Percentiles rank a stretch among this genome's conserved stretches.
phyloP scores from a whole-genome alignment of 2,329 filamentous ascomycete genomes.

The Fusarium albidum region DNA sequence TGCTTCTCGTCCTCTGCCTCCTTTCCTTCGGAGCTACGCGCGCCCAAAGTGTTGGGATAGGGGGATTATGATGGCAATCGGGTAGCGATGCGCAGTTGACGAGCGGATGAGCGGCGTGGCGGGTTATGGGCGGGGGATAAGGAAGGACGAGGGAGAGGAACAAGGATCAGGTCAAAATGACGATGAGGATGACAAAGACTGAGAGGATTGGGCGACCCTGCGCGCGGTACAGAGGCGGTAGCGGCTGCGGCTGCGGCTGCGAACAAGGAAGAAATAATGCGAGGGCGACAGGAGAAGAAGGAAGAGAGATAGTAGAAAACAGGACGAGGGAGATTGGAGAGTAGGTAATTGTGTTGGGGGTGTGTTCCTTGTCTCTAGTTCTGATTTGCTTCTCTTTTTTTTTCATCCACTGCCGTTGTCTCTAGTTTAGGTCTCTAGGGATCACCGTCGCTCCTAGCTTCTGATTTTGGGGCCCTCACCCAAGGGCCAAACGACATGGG shows the following conservation, averaged over 20 bases:
- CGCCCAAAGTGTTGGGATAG: conserved; percentile 9
- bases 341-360: conserved; percentile 18
- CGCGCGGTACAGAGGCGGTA: conserved; percentile 1
- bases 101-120: conserved; percentile 28
- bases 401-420: conserved; percentile 23
- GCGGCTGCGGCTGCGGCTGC: conserved; percentile 13
- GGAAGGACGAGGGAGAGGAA: conserved; percentile 24
- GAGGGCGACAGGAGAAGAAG: background rate
- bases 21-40: conserved; percentile 15
- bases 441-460: conserved; percentile 33
- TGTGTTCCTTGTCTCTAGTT: conserved; percentile 32
- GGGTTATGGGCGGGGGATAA: conserved; percentile 31
- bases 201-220: conserved; percentile 23
- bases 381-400: conserved; percentile 30
- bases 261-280: conserved; percentile 4
- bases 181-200: conserved; percentile 34
- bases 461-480: conserved; percentile 17
- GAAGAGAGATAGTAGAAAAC: conserved; percentile 9
- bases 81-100: conserved; percentile 15
- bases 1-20: conserved; percentile 11
- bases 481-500: conserved; percentile 20
- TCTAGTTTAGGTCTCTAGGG: background rate
- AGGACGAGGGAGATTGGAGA: conserved; percentile 23
- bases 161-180: conserved; percentile 36
- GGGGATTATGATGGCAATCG: conserved; percentile 14